Base-by-base conservation (phyloP, 1,139 yeast species). In the Saccharomyces hybrid region DNA sequence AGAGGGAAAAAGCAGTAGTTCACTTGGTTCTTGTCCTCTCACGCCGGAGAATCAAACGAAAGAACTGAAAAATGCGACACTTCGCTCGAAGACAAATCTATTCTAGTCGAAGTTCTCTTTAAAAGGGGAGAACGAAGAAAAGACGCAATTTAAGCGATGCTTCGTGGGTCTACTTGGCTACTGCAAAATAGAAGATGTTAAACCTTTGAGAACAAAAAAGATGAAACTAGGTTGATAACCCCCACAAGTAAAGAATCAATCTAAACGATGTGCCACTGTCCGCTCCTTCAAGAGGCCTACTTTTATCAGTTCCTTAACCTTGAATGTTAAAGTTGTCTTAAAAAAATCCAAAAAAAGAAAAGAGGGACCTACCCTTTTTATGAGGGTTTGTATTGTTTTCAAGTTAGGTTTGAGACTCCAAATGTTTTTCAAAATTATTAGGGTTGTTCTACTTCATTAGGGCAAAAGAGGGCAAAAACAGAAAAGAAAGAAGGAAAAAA, bases 111-210 rank as follows among this genome's bases (percentile, higher is more conserved):
- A 16, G 19, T 38, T 19, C 24, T 38, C 44, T 38, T n/a, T 21
- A 21, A 44, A 12, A 8, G 14, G 28, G 46, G 49, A 16, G n/a
- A 24, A 46, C 49, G 46, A 32, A 42, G 44, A 53, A 26, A 34
- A 38, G 19, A 19, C 14, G 26, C 11, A 38, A 38, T 9, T 16
- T 19, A 38, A 38, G 44, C 44, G 44, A 38, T 38, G 5, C n/a
- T 38, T 38, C 44, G 44, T 38, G 21, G 24, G 24, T 38, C 19
- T 19, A n/a, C 9, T 38, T 16, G 19, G n/a, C 26, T 26, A 12
- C 44, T 16, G 24, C 24, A 16, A 38, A 38, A 38, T 19, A 19
- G 44, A 16, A 8, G 21, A 38, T 34, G 19, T 38, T 6, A 19
- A 38, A 38, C 11, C 24, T 16, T 11, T 38, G 19, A 16, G 19